phyloP scores from a whole-genome alignment of 2,329 filamentous ascomycete species.

The Ophiocordyceps sinensis region DNA sequence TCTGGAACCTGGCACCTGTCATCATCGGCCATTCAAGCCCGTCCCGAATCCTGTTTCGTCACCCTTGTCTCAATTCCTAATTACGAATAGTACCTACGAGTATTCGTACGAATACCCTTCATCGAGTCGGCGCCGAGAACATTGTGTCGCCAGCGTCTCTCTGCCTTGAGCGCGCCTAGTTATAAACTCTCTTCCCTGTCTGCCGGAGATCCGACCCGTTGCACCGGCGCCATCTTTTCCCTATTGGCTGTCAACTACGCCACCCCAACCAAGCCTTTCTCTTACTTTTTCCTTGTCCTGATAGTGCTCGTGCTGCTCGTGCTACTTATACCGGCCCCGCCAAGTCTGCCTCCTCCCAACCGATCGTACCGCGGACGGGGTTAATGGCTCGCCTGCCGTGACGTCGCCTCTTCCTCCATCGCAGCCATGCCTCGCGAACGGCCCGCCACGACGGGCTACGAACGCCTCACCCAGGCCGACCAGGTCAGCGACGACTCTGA shows the following conservation, averaged over 20 bases:
- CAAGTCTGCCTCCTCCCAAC: not conserved
- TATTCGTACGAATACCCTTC: too few relatives aligned
- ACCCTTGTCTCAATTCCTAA: not conserved
- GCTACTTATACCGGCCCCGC: not conserved
- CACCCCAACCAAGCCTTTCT: too few relatives aligned
- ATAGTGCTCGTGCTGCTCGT: too few relatives aligned
- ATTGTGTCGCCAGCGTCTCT: too few relatives aligned
- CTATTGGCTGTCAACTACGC: too few relatives aligned
- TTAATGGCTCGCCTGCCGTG: conserved; percentile 1
- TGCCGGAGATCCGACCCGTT: too few relatives aligned
- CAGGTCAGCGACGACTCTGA: conserved; percentile 60
- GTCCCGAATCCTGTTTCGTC: not conserved
- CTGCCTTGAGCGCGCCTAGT: too few relatives aligned
- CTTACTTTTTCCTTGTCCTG: too few relatives aligned
- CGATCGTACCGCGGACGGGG: not conserved
- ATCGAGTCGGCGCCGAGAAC: too few relatives aligned
- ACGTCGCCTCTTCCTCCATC: not conserved
- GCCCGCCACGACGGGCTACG: conserved; percentile 68
- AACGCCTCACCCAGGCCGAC: conserved; percentile 71
- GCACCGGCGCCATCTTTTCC: too few relatives aligned
- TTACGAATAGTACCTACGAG: too few relatives aligned
- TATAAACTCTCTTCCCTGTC: too few relatives aligned
- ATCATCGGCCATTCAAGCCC: not conserved
- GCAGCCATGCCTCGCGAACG: conserved; percentile 48
- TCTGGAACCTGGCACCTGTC: not conserved